Conservation (phyloP, 306 rosid species). For the Gynostemma pentaphyllum region DNA sequence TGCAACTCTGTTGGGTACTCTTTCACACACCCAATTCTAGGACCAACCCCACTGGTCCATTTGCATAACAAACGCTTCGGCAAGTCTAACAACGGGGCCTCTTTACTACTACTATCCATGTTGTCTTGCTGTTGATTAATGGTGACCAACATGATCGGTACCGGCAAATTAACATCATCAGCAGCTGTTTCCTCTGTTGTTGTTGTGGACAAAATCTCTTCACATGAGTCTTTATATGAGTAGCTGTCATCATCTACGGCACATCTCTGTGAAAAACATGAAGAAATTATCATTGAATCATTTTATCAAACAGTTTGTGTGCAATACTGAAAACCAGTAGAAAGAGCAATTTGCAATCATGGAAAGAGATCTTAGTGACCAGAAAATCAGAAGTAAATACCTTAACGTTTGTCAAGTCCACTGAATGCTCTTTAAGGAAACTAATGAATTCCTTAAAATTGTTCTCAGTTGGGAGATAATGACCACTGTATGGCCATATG, state of each 20-base stretch:
- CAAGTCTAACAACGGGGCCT: slow-evolving; percentile 12
- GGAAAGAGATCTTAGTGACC: not conserved
- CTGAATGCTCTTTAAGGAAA: slow-evolving; percentile 28
- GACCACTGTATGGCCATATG: slow-evolving; percentile 48
- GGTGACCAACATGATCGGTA: not conserved
- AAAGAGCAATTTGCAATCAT: not conserved
- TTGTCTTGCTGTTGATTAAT: slow-evolving; percentile 1
- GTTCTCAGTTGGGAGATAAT: slow-evolving; percentile 41
- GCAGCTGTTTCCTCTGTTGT: slow-evolving; percentile 7
- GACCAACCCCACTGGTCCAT: slow-evolving; percentile 33
- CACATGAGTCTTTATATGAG: not conserved
- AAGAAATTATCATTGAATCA: not conserved
- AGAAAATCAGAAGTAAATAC: slow-evolving; percentile 3
- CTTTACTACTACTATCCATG: not conserved
- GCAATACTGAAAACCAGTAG: not conserved
- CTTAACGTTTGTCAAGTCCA: slow-evolving; percentile 32
- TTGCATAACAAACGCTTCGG: slow-evolving; percentile 32
- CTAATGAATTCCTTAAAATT: slow-evolving; percentile 31
- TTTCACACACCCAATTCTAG: slow-evolving; percentile 41
- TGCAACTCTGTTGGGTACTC: slow-evolving; percentile 33
- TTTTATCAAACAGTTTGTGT: not conserved
- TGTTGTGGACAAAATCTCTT: slow-evolving; percentile 1
- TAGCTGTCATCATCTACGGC: slow-evolving; percentile 23
- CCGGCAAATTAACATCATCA: not conserved
- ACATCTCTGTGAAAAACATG: slow-evolving; percentile 15